Conservation (phyloP, 2,329 filamentous ascomycete genomes). For the Onygena corvina region DNA sequence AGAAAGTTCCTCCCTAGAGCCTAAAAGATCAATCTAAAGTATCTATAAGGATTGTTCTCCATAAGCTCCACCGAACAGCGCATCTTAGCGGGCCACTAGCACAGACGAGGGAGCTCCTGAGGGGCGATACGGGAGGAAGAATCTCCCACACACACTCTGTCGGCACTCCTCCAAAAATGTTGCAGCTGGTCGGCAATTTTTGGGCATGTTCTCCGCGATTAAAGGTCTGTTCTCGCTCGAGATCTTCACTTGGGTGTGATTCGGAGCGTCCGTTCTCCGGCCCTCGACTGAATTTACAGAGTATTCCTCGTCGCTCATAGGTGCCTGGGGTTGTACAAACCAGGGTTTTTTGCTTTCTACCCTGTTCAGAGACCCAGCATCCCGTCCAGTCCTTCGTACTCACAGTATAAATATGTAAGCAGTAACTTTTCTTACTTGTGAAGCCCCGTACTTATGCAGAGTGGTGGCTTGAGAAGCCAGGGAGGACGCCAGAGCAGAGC, state of each 20-base stretch:
- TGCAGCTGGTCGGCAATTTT: slow-evolving; percentile 2
- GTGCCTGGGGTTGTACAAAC: neutral
- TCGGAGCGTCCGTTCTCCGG: neutral
- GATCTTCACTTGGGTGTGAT: slow-evolving; percentile 1
- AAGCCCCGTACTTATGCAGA: too few relatives aligned
- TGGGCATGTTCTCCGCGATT: neutral
- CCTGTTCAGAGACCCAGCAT: neutral
- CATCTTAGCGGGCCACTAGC: too few relatives aligned
- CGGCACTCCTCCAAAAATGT: too few relatives aligned
- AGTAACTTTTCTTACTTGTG: too few relatives aligned
- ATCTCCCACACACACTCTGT: too few relatives aligned
- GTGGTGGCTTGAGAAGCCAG: too few relatives aligned
- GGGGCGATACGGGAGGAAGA: too few relatives aligned
- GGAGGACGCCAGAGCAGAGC: neutral
- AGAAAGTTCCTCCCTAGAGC: neutral
- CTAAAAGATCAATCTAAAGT: neutral
- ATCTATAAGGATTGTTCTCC: neutral
- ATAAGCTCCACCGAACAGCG: neutral
- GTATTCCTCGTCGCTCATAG: neutral
- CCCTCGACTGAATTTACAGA: neutral
- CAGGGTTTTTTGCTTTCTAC: neutral
- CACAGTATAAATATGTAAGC: too few relatives aligned
- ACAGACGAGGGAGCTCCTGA: too few relatives aligned
- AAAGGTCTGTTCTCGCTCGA: neutral
- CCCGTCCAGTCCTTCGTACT: too few relatives aligned